phyloP scores from a whole-genome alignment of 495 filamentous ascomycete genomes.

The Aspergillus panamensis region DNA sequence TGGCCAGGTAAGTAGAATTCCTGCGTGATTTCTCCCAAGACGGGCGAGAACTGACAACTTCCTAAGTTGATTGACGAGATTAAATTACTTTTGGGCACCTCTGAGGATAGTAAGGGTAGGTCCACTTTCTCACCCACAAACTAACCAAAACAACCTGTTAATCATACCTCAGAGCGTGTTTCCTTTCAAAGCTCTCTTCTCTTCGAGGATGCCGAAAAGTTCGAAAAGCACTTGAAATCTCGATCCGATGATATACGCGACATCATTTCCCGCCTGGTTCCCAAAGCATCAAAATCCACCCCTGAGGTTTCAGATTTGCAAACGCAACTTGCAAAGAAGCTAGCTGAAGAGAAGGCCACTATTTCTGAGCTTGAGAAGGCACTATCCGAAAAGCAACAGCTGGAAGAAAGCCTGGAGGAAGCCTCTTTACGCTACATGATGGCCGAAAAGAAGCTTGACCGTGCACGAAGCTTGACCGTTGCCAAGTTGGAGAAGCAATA shows the following conservation, averaged over 20 bases:
- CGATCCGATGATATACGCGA: constrained; percentile 60
- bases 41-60: constrained; percentile 21
- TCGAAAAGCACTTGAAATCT: constrained; percentile 69
- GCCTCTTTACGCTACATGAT: constrained; percentile 89
- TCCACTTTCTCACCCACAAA: background rate
- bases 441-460: constrained; percentile 89
- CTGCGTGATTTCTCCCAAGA: constrained; percentile 1
- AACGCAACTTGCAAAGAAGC: constrained; percentile 62
- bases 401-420: constrained; percentile 76
- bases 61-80: constrained; percentile 81
- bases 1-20: constrained; percentile 63
- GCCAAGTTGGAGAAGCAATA: constrained; percentile 90
- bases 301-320: constrained; percentile 71
- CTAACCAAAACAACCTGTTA: constrained; percentile 12
- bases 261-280: constrained; percentile 55
- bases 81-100: constrained; percentile 58
- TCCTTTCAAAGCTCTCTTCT: constrained; percentile 35
- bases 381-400: constrained; percentile 72
- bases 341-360: constrained; percentile 78
- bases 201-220: constrained; percentile 50
- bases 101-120: constrained; percentile 55
- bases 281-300: constrained; percentile 41
- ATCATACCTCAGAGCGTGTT: constrained; percentile 22
- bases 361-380: constrained; percentile 72
- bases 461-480: constrained; percentile 81